phyloP scores from a whole-genome alignment of 495 filamentous ascomycete genomes.

The Neurospora sp. region DNA sequence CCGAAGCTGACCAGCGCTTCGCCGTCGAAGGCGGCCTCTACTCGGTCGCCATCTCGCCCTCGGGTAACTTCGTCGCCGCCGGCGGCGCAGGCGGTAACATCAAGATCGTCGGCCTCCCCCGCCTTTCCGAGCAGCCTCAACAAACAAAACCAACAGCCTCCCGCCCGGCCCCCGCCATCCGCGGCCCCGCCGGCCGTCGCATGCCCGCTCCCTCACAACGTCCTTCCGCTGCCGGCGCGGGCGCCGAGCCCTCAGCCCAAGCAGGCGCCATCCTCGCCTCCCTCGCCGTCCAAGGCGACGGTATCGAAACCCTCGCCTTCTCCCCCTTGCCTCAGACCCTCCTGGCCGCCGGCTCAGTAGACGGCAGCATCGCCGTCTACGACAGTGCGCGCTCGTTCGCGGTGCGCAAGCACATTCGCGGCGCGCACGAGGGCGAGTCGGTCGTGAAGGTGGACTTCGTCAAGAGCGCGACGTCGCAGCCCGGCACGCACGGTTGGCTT shows the following conservation, averaged over 20 bases:
- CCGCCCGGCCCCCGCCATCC: too few relatives aligned
- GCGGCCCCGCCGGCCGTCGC: too few relatives aligned
- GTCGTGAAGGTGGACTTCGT: constrained; percentile 93
- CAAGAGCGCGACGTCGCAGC: constrained; percentile 22
- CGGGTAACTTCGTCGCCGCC: constrained; percentile 66
- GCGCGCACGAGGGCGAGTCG: constrained; percentile 70
- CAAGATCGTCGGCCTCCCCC: constrained; percentile 73
- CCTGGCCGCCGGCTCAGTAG: constrained; percentile 80
- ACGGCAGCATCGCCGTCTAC: constrained; percentile 81
- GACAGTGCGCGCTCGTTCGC: constrained; percentile 78
- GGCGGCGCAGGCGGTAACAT: constrained; percentile 82
- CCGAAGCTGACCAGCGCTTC: constrained; percentile 76
- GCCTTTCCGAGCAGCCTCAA: constrained; percentile 43
- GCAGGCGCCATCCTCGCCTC: constrained; percentile 68
- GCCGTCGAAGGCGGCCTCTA: constrained; percentile 84
- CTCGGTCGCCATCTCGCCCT: constrained; percentile 71
- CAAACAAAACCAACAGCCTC: constrained; percentile 13
- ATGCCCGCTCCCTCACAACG: too few relatives aligned
- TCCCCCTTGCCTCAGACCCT: constrained; percentile 53
- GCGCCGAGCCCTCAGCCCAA: constrained; percentile 24
- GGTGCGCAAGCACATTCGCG: constrained; percentile 63
- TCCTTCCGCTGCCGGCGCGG: too few relatives aligned
- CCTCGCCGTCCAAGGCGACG: constrained; percentile 59
- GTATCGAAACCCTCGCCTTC: constrained; percentile 73
- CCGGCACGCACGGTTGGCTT: constrained; percentile 37